Percentiles rank a stretch among this genome's conserved stretches.
These are phyloP conservation scores for Penicillium paneum DNA, from an alignment of 2,329 filamentous ascomycete genomes.

Conservation along the genomic window DNA sequence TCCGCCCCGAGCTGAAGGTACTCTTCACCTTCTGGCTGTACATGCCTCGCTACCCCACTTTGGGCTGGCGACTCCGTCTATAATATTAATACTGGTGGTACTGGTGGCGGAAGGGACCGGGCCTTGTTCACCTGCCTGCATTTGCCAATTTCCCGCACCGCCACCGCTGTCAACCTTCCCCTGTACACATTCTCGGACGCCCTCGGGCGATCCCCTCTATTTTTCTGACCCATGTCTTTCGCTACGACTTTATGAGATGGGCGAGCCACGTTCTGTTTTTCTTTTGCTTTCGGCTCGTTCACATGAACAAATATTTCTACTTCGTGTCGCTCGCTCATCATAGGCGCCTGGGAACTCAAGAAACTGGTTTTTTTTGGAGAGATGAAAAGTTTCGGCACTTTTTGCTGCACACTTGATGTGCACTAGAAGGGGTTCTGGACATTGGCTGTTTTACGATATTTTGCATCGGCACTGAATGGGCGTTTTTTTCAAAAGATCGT, in stretches of 20 bases:
- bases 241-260: slow-evolving; percentile 31
- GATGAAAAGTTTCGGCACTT: slow-evolving; percentile 29
- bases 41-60: slow-evolving; percentile 32
- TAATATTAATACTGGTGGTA: slow-evolving; percentile 43
- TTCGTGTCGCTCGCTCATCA: slow-evolving; percentile 42
- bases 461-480: slow-evolving; percentile 33
- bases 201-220: slow-evolving; percentile 19
- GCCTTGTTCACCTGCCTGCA: slow-evolving; percentile 13
- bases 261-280: slow-evolving; percentile 30
- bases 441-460: slow-evolving; percentile 26
- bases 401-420: slow-evolving; percentile 41
- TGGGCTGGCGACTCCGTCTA: slow-evolving; percentile 29
- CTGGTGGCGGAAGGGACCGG: slow-evolving; percentile 24
- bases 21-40: slow-evolving; percentile 33
- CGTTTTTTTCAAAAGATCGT: background rate
- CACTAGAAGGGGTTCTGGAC: slow-evolving; percentile 30
- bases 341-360: slow-evolving; percentile 34
- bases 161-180: slow-evolving; percentile 37
- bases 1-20: slow-evolving; percentile 22
- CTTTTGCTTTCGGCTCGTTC: slow-evolving; percentile 30
- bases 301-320: slow-evolving; percentile 33
- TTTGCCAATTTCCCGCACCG: slow-evolving; percentile 13
- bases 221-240: slow-evolving; percentile 35
- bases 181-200: slow-evolving; percentile 32
- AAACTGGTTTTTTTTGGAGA: slow-evolving; percentile 22